These are phyloP conservation scores for Trichophyton benhamiae DNA, from an alignment of 2,329 filamentous ascomycete species.

Conservation along the genomic window DNA sequence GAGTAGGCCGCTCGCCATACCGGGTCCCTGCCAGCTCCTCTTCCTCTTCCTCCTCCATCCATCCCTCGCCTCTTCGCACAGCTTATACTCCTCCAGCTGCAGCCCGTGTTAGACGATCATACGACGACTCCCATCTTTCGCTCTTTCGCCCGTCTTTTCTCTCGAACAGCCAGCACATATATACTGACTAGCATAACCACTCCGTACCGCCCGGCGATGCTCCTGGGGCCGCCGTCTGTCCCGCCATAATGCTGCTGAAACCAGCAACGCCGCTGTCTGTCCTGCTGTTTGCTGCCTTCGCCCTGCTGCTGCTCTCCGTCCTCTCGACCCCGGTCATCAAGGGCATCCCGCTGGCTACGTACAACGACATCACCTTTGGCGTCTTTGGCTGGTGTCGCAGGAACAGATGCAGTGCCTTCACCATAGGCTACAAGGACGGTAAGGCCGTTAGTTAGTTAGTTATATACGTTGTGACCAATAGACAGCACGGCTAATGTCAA, in stretches of 20 bases:
- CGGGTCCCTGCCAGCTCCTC: too few relatives aligned
- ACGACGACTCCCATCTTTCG: too few relatives aligned
- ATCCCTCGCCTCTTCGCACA: too few relatives aligned
- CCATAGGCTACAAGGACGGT: conserved; percentile 81
- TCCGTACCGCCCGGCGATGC: too few relatives aligned
- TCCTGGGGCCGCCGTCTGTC: neutral
- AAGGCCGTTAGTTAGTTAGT: conserved; percentile 34
- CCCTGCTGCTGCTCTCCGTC: conserved; percentile 69
- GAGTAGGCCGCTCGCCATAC: too few relatives aligned
- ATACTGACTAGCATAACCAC: too few relatives aligned
- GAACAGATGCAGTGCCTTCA: conserved; percentile 54
- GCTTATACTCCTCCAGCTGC: too few relatives aligned
- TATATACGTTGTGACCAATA: neutral
- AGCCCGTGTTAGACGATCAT: too few relatives aligned
- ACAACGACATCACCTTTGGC: conserved; percentile 66
- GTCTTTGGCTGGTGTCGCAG: conserved; percentile 79
- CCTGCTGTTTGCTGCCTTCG: conserved; percentile 75
- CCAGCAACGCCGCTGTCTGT: conserved; percentile 85
- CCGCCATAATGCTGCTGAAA: conserved; percentile 55
- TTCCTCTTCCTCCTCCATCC: too few relatives aligned
- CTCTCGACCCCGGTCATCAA: conserved; percentile 86
- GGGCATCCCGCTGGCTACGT: conserved; percentile 69
- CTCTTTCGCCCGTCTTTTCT: too few relatives aligned
- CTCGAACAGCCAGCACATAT: neutral
- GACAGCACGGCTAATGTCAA: neutral